Conservation (phyloP, 257 asterid genomes). For the Scutellaria galericulata region DNA sequence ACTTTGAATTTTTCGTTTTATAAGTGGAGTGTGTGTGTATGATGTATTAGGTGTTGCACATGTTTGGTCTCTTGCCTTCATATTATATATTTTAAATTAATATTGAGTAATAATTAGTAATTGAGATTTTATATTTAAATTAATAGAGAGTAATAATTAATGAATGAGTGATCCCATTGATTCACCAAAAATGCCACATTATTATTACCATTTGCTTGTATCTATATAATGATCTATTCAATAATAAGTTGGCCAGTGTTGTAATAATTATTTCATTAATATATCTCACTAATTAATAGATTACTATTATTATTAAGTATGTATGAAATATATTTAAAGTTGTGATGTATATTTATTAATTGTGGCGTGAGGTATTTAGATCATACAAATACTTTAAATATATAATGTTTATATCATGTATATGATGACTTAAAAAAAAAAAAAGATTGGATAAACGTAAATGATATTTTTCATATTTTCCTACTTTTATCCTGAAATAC, state of each 20-base stretch:
- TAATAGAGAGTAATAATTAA: not conserved
- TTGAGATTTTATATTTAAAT: not conserved
- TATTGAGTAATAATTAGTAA: not conserved
- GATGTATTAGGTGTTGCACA: constrained; percentile 41
- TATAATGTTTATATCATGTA: no score
- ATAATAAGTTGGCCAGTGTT: not conserved
- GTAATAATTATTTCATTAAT: not conserved
- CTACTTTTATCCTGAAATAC: no score
- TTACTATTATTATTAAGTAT: no score
- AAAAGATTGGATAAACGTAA: no score
- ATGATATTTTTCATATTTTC: no score
- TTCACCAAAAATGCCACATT: constrained; percentile 19
- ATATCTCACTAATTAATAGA: no score
- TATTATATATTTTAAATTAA: no score
- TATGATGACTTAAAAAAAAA: no score
- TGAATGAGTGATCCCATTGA: not conserved
- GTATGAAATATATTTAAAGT: no score
- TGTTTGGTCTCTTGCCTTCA: constrained; percentile 35
- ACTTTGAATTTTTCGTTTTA: not conserved
- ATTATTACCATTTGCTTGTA: constrained; percentile 1
- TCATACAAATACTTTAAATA: no score
- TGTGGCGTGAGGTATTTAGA: no score
- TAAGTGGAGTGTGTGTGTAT: constrained; percentile 9
- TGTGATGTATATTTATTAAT: no score
- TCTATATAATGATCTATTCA: constrained; percentile 3